Base-by-base conservation (phyloP, 106 monocot genomes). In the Phalaenopsis equestris region DNA sequence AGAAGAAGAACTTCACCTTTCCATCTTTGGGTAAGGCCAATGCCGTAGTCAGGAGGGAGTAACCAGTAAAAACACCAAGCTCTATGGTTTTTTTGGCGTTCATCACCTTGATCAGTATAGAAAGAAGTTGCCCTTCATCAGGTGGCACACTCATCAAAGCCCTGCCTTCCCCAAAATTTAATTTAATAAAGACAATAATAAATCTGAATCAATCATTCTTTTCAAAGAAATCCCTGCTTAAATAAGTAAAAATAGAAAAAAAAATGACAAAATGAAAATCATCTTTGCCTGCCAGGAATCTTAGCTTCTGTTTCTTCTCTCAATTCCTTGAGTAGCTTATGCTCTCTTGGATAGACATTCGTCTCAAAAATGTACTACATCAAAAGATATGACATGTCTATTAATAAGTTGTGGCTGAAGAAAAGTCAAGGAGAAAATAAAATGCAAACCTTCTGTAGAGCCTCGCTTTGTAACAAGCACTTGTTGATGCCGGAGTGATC, bases 261-360 rank as follows among this genome's bases (percentile, higher is more conserved):
- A 52, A 3, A 12, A 52, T 52, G 3, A 12, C 52, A 30, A 30
- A 30, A 52, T 12, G 14, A 10, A 52, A 12, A 12, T 0, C 6
- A 2, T 18, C 3, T 21, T 61, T 61, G 61, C 61, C 30, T 70
- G 38, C 38, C 8, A 8, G 38, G 39, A 37, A 70, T n/a, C 39
- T 70, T 70, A 39, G 70, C 19, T 21, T 57, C 30, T 14, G 56
- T 79, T 56, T 79, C 46, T 15, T 82, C 82, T 38, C 82, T 82
- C 61, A 82, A 42, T 8, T 5, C 64, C 76, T 82, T 82, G 61
- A 82, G 82, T 30, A 42, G 82, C 11, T 82, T 21, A 67, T 82
- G 76, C 64, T 82, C 82, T 82, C 82, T 75, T 42, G 82, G 82
- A 30, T 82, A 82, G 39, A 82, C 82, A 65, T 42, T 82, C 48